Percentiles rank a stretch among this genome's conserved stretches.
These are phyloP conservation scores for Medicago arabica DNA, from an alignment of 306 rosid genomes.

Conservation along the genomic window DNA sequence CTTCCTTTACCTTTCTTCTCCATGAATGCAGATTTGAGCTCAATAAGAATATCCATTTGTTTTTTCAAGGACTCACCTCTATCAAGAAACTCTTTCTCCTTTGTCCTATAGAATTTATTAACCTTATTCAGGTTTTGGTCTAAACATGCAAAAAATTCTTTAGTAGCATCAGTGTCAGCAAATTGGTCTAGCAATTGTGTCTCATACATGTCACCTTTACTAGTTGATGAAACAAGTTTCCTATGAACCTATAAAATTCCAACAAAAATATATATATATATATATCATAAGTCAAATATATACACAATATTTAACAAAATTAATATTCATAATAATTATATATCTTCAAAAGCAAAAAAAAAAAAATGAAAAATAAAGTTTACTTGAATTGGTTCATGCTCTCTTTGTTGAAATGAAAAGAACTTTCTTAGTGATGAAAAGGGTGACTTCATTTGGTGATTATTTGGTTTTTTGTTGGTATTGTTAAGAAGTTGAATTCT, in stretches of 20 bases:
- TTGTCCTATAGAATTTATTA: slow-evolving; percentile 74
- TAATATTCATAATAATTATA: not conserved
- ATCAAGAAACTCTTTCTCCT: slow-evolving; percentile 83
- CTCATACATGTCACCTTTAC: slow-evolving; percentile 84
- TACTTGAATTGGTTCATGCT: slow-evolving; percentile 94
- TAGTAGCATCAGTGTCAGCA: slow-evolving; percentile 77
- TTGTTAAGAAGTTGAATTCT: slow-evolving; percentile 60
- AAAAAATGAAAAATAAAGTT: not conserved
- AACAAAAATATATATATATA: not conserved
- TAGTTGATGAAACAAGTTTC: slow-evolving; percentile 82
- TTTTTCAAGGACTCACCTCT: slow-evolving; percentile 87
- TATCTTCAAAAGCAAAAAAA: not conserved
- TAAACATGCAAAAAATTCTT: slow-evolving; percentile 82
- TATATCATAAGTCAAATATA: not conserved
- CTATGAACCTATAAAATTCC: slow-evolving; percentile 66
- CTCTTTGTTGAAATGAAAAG: slow-evolving; percentile 66
- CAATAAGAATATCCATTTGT: slow-evolving; percentile 81
- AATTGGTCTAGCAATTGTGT: slow-evolving; percentile 88
- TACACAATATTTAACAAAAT: not conserved
- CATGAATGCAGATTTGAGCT: slow-evolving; percentile 66
- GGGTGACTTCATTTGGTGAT: slow-evolving; percentile 47
- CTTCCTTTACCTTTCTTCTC: slow-evolving; percentile 52
- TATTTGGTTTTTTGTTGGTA: slow-evolving; percentile 41
- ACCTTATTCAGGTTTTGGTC: slow-evolving; percentile 92
- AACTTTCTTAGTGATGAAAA: slow-evolving; percentile 61